phyloP scores from a whole-genome alignment of 2,329 filamentous ascomycete genomes.

The Allantophomopsis cytisporea region DNA sequence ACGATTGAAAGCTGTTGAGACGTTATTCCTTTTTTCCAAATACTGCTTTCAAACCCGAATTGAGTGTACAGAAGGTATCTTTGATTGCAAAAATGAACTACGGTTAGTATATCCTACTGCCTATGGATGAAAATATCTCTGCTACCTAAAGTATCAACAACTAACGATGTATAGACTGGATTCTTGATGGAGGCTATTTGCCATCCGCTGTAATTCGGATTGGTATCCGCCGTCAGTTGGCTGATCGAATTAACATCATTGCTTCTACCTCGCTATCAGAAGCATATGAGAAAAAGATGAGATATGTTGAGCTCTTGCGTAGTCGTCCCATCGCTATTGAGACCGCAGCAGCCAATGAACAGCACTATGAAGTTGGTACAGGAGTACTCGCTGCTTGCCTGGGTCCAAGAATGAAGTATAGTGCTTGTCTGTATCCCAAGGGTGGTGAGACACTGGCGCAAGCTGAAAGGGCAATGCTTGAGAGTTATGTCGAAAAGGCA shows the following conservation, averaged over 20 bases:
- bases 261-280: slow-evolving; percentile 34
- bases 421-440: slow-evolving; percentile 49
- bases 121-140: too few relatives aligned
- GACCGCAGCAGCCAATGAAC: slow-evolving; percentile 49
- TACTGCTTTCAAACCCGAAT: too few relatives aligned
- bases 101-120: too few relatives aligned
- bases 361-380: slow-evolving; percentile 63
- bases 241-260: slow-evolving; percentile 43
- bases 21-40: too few relatives aligned
- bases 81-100: too few relatives aligned
- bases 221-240: slow-evolving; percentile 53
- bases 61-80: too few relatives aligned
- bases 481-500: slow-evolving; percentile 46
- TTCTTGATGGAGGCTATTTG: slow-evolving; percentile 53
- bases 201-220: slow-evolving; percentile 47
- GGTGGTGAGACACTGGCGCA: slow-evolving; percentile 48
- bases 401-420: slow-evolving; percentile 62
- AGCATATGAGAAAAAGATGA: slow-evolving; percentile 45
- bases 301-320: slow-evolving; percentile 44
- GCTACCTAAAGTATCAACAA: too few relatives aligned
- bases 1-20: too few relatives aligned
- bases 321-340: slow-evolving; percentile 54
- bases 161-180: slow-evolving; percentile 24
- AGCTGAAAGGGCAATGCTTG: slow-evolving; percentile 54
- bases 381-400: slow-evolving; percentile 46